These are phyloP conservation scores for Macrotyloma uniflorum DNA, from an alignment of 306 rosid species.

Conservation along the genomic window DNA sequence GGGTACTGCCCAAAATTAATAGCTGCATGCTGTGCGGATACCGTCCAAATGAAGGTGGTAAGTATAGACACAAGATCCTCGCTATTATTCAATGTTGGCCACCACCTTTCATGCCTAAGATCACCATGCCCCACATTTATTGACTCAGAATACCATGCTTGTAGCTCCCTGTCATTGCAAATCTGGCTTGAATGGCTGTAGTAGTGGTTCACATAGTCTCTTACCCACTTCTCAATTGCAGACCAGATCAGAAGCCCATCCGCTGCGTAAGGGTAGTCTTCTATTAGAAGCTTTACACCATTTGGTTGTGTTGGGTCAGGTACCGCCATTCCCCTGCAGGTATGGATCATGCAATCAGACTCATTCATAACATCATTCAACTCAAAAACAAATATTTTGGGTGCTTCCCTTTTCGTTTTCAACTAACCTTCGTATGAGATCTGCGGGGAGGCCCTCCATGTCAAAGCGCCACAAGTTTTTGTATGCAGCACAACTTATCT, in stretches of 20 bases:
- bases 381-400: not conserved
- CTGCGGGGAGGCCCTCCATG: slow-evolving; percentile 78
- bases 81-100: slow-evolving; percentile 61
- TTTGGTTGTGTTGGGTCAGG: slow-evolving; percentile 76
- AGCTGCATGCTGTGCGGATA: slow-evolving; percentile 91
- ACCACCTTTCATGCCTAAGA: slow-evolving; percentile 70
- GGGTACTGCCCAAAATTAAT: slow-evolving; percentile 92
- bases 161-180: slow-evolving; percentile 70
- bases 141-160: slow-evolving; percentile 79
- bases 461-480: slow-evolving; percentile 81
- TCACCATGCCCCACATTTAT: slow-evolving; percentile 89
- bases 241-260: slow-evolving; percentile 86
- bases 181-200: slow-evolving; percentile 55
- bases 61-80: slow-evolving; percentile 68
- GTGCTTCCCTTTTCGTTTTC: not conserved
- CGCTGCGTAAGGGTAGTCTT: slow-evolving; percentile 82
- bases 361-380: not conserved
- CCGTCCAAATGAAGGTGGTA: slow-evolving; percentile 80
- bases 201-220: slow-evolving; percentile 67
- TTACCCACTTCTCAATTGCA: slow-evolving; percentile 79
- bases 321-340: slow-evolving; percentile 70
- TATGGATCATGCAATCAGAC: not conserved
- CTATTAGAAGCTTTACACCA: slow-evolving; percentile 70
- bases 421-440: slow-evolving; percentile 57
- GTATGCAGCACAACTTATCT: slow-evolving; percentile 79